Evolutionary conservation across 768 basidiomycete species (phyloP), one percentile per base, ranked within the genome.

Genomic region (Fibroporia radiculosa): DNA sequence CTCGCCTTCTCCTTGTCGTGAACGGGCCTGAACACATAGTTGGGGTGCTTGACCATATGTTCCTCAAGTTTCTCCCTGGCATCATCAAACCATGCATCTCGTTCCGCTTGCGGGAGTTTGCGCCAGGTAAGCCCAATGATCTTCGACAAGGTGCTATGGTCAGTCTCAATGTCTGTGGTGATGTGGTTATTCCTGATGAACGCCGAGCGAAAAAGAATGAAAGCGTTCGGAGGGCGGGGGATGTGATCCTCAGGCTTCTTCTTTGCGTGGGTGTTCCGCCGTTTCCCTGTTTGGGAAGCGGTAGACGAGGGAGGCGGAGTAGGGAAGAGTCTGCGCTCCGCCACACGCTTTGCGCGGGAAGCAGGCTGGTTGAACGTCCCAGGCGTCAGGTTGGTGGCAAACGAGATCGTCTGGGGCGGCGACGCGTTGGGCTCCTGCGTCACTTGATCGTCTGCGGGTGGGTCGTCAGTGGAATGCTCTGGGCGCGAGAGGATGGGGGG

Each of bases 41-140:
- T 70, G 18, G 87, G 85, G 66, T 77, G 87, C 62, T 74, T 77
- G 54, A 75, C 77, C 63, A 77, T 80, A 61, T 88, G 85, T 53
- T 85, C 85, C 37, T 79, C 82, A 38, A 77, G 74, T 0, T 82
- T 82, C 32, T 70, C 67, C 67, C 80, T 81, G 14, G 87, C 87
- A 62, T 85, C 84, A 41, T 67, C 66, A 54, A 86, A 80, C 87
- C 87, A 90, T 39, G 82, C 65, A 62, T 83, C 74, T 8, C 82
- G 76, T 59, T 90, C 82, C n/a, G 78, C 76, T 47, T 80, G 72
- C 1, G 84, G 77, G 48, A 90, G 74, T 45, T 75, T 82, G 63
- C 84, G 78, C 87, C 86, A 90, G 25, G 84, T 85, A 48, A 86
- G 67, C 19, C 86, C 86, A 48, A 88, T 84, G 57, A 87, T 89